Evolutionary conservation across 805 yeast genomes (phyloP).

Genomic region (Scheffersomyces amazonensis): DNA sequence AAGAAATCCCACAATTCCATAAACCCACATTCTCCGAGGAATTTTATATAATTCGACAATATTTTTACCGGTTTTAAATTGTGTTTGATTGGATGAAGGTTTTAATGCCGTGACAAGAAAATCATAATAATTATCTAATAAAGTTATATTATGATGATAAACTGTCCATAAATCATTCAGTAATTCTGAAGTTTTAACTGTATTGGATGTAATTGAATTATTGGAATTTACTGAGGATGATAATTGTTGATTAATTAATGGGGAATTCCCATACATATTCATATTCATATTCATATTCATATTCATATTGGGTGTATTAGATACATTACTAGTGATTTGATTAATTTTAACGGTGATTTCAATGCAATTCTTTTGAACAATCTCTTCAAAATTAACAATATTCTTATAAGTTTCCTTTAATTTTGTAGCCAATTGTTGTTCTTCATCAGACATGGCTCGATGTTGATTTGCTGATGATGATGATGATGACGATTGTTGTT

Average conservation of each 20-base stretch:
- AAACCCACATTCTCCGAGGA: constrained; percentile 80
- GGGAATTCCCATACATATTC: constrained; percentile 12
- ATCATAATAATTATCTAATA: constrained; percentile 70
- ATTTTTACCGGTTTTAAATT: constrained; percentile 71
- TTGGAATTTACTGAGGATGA: constrained; percentile 12
- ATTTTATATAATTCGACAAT: constrained; percentile 75
- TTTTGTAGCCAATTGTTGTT: constrained; percentile 64
- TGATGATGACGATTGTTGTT: constrained; percentile 10
- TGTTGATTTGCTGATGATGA: constrained; percentile 9
- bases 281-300: no score
- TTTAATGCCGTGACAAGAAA: constrained; percentile 68
- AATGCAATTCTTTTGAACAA: constrained; percentile 67
- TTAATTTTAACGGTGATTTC: constrained; percentile 52
- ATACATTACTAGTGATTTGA: constrained; percentile 36
- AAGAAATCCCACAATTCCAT: constrained; percentile 77
- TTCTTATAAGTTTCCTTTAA: constrained; percentile 72
- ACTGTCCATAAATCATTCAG: constrained; percentile 67
- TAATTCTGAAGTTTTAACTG: constrained; percentile 44
- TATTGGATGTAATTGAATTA: constrained; percentile 12
- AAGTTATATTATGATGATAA: constrained; percentile 62
- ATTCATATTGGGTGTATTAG: constrained; percentile 3
- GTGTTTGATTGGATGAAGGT: constrained; percentile 48
- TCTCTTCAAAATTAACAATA: constrained; percentile 64
- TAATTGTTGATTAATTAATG: constrained; percentile 9
- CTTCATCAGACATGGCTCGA: constrained; percentile 51